Evolutionary conservation across 495 filamentous ascomycete species (phyloP).

Genomic region (Letharia lupina): DNA sequence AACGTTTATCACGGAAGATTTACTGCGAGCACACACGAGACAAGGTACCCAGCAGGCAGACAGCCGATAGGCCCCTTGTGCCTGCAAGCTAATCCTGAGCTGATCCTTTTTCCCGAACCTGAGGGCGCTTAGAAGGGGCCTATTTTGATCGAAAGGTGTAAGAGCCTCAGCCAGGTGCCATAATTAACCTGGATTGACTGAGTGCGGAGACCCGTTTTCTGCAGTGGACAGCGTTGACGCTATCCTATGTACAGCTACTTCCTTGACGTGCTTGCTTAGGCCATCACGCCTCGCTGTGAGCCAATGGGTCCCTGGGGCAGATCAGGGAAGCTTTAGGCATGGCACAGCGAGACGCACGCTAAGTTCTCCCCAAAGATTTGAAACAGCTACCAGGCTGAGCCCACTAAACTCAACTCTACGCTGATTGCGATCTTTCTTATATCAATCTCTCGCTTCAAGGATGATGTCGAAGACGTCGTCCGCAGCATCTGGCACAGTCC

Average conservation of each 20-base stretch:
- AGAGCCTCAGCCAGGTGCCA: neutral
- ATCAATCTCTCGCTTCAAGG: slow-evolving; percentile 18
- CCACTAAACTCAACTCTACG: slow-evolving; percentile 12
- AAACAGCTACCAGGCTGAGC: slow-evolving; percentile 23
- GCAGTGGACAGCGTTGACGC: neutral
- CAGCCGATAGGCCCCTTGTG: neutral
- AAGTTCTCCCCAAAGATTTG: slow-evolving; percentile 9
- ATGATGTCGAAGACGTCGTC: slow-evolving; percentile 19
- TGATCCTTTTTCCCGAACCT: neutral
- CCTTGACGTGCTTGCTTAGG: neutral
- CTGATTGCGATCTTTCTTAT: slow-evolving; percentile 12
- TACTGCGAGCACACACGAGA: neutral
- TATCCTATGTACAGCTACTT: slow-evolving; percentile 6
- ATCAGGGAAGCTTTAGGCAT: slow-evolving; percentile 4
- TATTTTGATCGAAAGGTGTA: neutral
- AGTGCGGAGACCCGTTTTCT: neutral
- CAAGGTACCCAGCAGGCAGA: neutral
- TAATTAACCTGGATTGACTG: neutral
- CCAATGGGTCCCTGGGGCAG: slow-evolving; percentile 10
- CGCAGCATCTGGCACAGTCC: slow-evolving; percentile 27
- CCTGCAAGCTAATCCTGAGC: neutral
- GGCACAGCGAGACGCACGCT: slow-evolving; percentile 12
- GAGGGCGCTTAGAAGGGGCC: neutral
- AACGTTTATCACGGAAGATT: neutral
- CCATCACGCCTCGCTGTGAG: slow-evolving; percentile 11